Base-by-base conservation (phyloP, 768 basidiomycete species). In the Leccinum broughii region DNA sequence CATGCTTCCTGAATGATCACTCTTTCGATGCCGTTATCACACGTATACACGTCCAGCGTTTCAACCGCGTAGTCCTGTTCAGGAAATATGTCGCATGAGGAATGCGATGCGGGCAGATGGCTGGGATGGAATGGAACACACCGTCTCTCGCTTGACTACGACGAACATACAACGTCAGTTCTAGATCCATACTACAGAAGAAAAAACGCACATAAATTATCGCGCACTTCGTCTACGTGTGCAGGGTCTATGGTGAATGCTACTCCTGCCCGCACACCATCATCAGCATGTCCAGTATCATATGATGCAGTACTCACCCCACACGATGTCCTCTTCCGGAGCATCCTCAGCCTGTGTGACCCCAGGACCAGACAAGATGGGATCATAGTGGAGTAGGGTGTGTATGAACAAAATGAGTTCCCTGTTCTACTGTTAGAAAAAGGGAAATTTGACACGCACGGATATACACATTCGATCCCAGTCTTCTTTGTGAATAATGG, bases 171-270 rank as follows among this genome's bases (percentile, higher is more conserved):
- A 5, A 7, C 26, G 11, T 54, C 37, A 9, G 51, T 34, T n/a
- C 7, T 1, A 26, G 50, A 37, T 28, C 22, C n/a, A 17, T 51
- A 26, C 10, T 3, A n/a, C 0, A 3, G 13, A 15, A 28, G 17
- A 28, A 22, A 7, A 20, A 20, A 53, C 77, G 61, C 63, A 93
- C 93, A 91, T 74, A 96, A 75, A 71, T 94, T 89, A 50, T 86
- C 88, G 52, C 88, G 81, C 6, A 94, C 93, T 75, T 93, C 89
- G 0, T 81, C 76, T 60, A 85, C 87, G 60, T 87, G 85, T 8
- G 73, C 77, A 0, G 90, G 88, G 63, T 96, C 92, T 68, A 98
- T 95, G 8, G 90, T 89, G 72, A 92, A 94, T 3, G 91, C 92
- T 8, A 94, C 77, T 3, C 94, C 91, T 92, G 62, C 14, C 37